Evolutionary conservation across 176 grass and related monocot genomes (phyloP).

Genomic region (Oryza longistaminata): DNA sequence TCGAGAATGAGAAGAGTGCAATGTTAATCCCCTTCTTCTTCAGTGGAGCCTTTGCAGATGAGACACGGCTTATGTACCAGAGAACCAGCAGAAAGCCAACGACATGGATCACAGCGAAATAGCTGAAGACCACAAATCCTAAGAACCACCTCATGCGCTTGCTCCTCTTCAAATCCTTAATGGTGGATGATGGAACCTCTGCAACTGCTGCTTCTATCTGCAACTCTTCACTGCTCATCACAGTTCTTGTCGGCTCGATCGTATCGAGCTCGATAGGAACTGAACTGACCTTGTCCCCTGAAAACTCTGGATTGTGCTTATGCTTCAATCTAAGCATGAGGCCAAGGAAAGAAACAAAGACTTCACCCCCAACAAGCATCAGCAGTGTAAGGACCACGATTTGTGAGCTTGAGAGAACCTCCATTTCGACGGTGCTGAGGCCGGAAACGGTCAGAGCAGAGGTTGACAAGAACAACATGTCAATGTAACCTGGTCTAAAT

Average conservation of each 20-base stretch:
- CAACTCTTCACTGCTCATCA: slow-evolving; percentile 8
- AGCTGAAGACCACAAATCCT: slow-evolving; percentile 43
- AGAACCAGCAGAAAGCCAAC: slow-evolving; percentile 44
- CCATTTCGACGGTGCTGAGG: slow-evolving; percentile 46
- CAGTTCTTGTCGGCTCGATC: not conserved
- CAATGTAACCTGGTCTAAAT: slow-evolving; percentile 25
- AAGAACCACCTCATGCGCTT: slow-evolving; percentile 30
- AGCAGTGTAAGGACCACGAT: slow-evolving; percentile 50
- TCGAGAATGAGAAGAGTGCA: slow-evolving; percentile 49
- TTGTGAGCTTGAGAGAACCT: slow-evolving; percentile 61
- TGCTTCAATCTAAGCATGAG: slow-evolving; percentile 43
- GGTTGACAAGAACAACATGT: slow-evolving; percentile 54
- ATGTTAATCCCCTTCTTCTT: slow-evolving; percentile 50
- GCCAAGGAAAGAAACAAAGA: slow-evolving; percentile 59
- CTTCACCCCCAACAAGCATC: slow-evolving; percentile 57
- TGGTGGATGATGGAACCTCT: not conserved
- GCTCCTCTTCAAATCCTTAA: slow-evolving; percentile 22
- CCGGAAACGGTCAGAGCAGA: slow-evolving; percentile 57
- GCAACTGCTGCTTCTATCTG: not conserved
- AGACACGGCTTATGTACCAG: slow-evolving; percentile 39
- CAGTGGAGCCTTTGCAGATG: slow-evolving; percentile 34
- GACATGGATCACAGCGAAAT: slow-evolving; percentile 45
- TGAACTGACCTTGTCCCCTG: not conserved
- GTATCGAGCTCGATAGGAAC: slow-evolving; percentile 28
- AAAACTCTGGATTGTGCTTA: not conserved